A percentile compares a stretch with the other conserved stretches of the same genome.
Conservation (phyloP, 108 stramenopile species). For the Aureococcus anophagefferens region DNA sequence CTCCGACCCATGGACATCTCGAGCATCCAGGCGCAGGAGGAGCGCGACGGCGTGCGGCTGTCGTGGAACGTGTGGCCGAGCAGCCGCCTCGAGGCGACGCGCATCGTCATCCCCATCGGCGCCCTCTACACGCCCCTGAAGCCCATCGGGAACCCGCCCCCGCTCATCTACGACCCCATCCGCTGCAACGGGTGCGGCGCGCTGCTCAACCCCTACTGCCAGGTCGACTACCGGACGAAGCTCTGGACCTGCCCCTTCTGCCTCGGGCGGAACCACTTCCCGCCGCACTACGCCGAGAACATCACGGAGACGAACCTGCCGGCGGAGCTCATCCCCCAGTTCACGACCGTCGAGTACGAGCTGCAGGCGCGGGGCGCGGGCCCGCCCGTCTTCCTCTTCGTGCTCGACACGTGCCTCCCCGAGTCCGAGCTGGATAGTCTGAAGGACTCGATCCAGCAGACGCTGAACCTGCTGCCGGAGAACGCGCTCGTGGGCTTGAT, state of each 20-base stretch:
- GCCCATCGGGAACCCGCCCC: slow-evolving; percentile 58
- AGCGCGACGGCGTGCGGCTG: slow-evolving; percentile 74
- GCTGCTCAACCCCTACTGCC: slow-evolving; percentile 92
- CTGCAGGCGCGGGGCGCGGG: slow-evolving; percentile 69
- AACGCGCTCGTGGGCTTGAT: slow-evolving; percentile 88
- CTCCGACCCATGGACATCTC: no score
- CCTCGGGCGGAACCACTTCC: slow-evolving; percentile 92
- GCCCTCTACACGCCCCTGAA: slow-evolving; percentile 96
- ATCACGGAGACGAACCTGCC: slow-evolving; percentile 94
- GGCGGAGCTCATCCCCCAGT: slow-evolving; percentile 97
- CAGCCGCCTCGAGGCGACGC: slow-evolving; percentile 83
- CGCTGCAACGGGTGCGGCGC: slow-evolving; percentile 86
- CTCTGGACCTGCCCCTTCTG: slow-evolving; percentile 98
- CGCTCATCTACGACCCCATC: slow-evolving; percentile 92
- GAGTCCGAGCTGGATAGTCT: slow-evolving; percentile 87
- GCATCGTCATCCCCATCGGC: slow-evolving; percentile 91
- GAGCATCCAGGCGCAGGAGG: slow-evolving; percentile 20
- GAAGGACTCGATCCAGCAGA: slow-evolving; percentile 82
- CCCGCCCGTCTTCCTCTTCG: slow-evolving; percentile 91
- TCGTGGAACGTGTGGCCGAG: slow-evolving; percentile 94
- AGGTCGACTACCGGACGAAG: slow-evolving; percentile 89
- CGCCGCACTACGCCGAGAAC: slow-evolving; percentile 97
- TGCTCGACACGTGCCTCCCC: slow-evolving; percentile 84
- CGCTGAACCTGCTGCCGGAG: slow-evolving; percentile 86
- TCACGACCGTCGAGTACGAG: slow-evolving; percentile 94